phyloP scores from a whole-genome alignment of 805 yeast species.

The Komagataella phaffii region DNA sequence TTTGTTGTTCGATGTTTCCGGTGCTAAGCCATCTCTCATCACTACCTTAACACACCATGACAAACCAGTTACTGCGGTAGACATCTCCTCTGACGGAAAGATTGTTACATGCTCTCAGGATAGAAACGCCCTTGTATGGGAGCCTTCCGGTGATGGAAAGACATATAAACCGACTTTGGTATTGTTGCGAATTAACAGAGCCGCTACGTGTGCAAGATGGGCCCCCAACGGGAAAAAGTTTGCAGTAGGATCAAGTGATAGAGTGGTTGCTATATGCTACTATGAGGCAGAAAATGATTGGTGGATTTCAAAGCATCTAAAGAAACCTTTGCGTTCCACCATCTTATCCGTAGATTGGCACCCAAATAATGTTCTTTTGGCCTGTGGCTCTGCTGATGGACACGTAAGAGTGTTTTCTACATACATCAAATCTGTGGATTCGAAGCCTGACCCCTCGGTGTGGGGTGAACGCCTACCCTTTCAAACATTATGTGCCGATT shows the following conservation, averaged over 20 bases:
- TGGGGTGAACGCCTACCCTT: slow-evolving; percentile 97
- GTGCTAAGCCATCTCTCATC: slow-evolving; percentile 45
- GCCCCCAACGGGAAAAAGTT: slow-evolving; percentile 90
- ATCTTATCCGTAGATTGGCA: slow-evolving; percentile 84
- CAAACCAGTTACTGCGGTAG: slow-evolving; percentile 89
- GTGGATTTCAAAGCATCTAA: slow-evolving; percentile 98
- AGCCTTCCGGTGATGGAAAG: slow-evolving; percentile 46
- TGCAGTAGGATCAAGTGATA: slow-evolving; percentile 94
- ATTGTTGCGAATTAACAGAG: slow-evolving; percentile 81
- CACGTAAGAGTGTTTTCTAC: slow-evolving; percentile 84
- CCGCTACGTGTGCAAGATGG: slow-evolving; percentile 93
- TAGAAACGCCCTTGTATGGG: slow-evolving; percentile 96
- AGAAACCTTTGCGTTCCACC: slow-evolving; percentile 87
- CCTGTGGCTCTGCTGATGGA: slow-evolving; percentile 89
- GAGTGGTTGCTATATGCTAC: slow-evolving; percentile 91
- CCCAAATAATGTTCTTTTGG: slow-evolving; percentile 77
- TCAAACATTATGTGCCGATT: slow-evolving; percentile 81
- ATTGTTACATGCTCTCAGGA: slow-evolving; percentile 97
- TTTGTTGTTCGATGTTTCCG: slow-evolving; percentile 53
- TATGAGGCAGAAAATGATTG: slow-evolving; percentile 94
- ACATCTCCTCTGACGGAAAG: slow-evolving; percentile 75
- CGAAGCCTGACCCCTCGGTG: slow-evolving; percentile 62
- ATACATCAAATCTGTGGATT: slow-evolving; percentile 77
- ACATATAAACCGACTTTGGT: slow-evolving; percentile 79
- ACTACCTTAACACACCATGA: slow-evolving; percentile 75